phyloP scores from a whole-genome alignment of 306 rosid species.

The Glycine latifolia region DNA sequence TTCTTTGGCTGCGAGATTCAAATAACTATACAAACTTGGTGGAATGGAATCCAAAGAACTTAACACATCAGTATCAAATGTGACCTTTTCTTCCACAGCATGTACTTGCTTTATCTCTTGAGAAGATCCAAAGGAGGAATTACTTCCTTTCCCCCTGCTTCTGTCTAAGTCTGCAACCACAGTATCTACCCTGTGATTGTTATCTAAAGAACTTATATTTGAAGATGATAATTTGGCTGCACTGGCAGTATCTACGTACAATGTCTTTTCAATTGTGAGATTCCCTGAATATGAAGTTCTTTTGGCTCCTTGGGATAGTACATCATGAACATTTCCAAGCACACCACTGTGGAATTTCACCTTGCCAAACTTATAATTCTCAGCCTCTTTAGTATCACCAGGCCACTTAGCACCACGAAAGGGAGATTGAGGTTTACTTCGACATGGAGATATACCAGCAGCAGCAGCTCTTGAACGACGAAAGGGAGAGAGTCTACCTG shows the following conservation, averaged over 20 bases:
- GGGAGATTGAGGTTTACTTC: conserved; percentile 68
- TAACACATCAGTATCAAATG: conserved; percentile 46
- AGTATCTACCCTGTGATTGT: conserved; percentile 44
- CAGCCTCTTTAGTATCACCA: conserved; percentile 62
- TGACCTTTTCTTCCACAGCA: conserved; percentile 46
- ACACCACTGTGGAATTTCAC: conserved; percentile 46
- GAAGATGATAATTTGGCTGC: conserved; percentile 49
- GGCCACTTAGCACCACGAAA: conserved; percentile 56
- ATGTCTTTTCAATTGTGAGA: conserved; percentile 72
- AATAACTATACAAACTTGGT: conserved; percentile 45
- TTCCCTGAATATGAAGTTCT: conserved; percentile 52
- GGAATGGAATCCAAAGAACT: conserved; percentile 48
- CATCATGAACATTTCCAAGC: conserved; percentile 53
- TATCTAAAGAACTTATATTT: conserved; percentile 52
- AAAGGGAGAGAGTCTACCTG: conserved; percentile 74
- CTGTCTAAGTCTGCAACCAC: conserved; percentile 45
- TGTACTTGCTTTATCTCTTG: conserved; percentile 50
- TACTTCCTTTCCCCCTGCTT: conserved; percentile 47
- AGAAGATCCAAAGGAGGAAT: conserved; percentile 50
- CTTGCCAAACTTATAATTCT: conserved; percentile 49
- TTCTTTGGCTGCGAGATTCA: conserved; percentile 50
- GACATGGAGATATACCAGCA: conserved; percentile 70
- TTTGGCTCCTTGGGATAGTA: conserved; percentile 49
- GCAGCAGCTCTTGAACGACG: conserved; percentile 65
- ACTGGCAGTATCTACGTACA: conserved; percentile 76